Percentiles rank a stretch among this genome's conserved stretches.
Conservation (phyloP, 2,329 filamentous ascomycete species). For the Sarocladium strictum region DNA sequence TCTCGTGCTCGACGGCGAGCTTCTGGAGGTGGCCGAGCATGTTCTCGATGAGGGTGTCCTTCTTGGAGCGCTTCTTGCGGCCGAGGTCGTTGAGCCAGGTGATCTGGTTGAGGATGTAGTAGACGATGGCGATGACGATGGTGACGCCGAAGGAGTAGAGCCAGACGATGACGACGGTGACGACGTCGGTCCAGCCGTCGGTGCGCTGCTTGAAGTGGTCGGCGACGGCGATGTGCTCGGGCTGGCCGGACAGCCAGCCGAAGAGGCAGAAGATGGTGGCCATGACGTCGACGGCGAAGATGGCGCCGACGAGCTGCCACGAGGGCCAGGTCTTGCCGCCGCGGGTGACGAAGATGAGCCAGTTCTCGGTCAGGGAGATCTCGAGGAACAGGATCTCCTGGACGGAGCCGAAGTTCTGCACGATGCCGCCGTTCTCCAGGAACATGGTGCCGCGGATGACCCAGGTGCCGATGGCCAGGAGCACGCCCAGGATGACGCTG, state of each 20-base stretch:
- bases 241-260: slow-evolving; percentile 61
- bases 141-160: slow-evolving; percentile 60
- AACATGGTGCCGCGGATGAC: slow-evolving; percentile 65
- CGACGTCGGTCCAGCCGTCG: slow-evolving; percentile 40
- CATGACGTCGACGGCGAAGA: slow-evolving; percentile 64
- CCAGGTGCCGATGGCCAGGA: slow-evolving; percentile 68
- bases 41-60: slow-evolving; percentile 61
- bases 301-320: slow-evolving; percentile 67
- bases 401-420: slow-evolving; percentile 68
- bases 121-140: slow-evolving; percentile 60
- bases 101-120: slow-evolving; percentile 56
- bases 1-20: slow-evolving; percentile 54
- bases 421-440: slow-evolving; percentile 63
- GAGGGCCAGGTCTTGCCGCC: slow-evolving; percentile 68
- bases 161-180: slow-evolving; percentile 61
- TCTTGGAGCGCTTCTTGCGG: slow-evolving; percentile 53
- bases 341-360: slow-evolving; percentile 73
- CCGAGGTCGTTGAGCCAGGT: slow-evolving; percentile 55
- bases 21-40: slow-evolving; percentile 60
- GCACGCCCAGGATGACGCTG: slow-evolving; percentile 58
- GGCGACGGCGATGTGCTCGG: slow-evolving; percentile 25
- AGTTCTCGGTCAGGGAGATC: slow-evolving; percentile 69
- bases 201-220: slow-evolving; percentile 28
- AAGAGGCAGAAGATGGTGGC: slow-evolving; percentile 71
- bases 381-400: slow-evolving; percentile 72